Evolutionary conservation across 371 early-diverging fungal genomes (phyloP).

Genomic region (Choanephora cucurbitarum): DNA sequence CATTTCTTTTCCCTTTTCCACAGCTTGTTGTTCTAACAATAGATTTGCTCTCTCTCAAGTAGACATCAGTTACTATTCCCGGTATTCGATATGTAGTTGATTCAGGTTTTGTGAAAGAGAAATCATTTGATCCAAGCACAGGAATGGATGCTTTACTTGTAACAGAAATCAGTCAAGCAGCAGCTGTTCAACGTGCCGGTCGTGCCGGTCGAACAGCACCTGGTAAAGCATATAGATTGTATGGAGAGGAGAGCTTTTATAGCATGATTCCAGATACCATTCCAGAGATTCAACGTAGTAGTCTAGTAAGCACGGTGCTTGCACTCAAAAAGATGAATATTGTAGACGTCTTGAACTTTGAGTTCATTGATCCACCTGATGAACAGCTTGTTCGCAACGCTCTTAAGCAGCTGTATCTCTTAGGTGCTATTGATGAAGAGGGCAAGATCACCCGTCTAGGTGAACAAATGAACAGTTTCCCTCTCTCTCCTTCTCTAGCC

Average conservation of each 20-base stretch:
- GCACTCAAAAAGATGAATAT: slow-evolving; percentile 91
- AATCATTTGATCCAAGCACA: slow-evolving; percentile 76
- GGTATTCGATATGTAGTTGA: slow-evolving; percentile 93
- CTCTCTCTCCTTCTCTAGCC: slow-evolving; percentile 92
- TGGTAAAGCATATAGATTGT: slow-evolving; percentile 96
- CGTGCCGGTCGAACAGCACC: slow-evolving; percentile 93
- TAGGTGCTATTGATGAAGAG: slow-evolving; percentile 93
- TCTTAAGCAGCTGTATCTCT: slow-evolving; percentile 86
- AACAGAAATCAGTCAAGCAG: slow-evolving; percentile 85
- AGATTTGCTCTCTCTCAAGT: no score
- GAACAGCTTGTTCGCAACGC: slow-evolving; percentile 82
- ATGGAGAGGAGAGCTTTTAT: slow-evolving; percentile 85
- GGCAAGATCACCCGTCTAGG: slow-evolving; percentile 94
- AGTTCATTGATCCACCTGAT: slow-evolving; percentile 95
- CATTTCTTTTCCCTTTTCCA: background rate
- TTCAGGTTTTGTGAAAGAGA: slow-evolving; percentile 90
- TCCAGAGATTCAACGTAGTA: slow-evolving; percentile 96
- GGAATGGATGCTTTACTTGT: slow-evolving; percentile 86
- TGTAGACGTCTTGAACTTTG: slow-evolving; percentile 90
- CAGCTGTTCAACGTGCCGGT: slow-evolving; percentile 97
- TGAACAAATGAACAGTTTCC: slow-evolving; percentile 92
- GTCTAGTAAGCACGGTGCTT: slow-evolving; percentile 86
- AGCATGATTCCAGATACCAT: slow-evolving; percentile 83
- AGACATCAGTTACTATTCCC: slow-evolving; percentile 81
- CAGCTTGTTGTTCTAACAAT: background rate